A percentile compares a stretch with the other conserved stretches of the same genome.
Evolutionary conservation across 192 early-diverging fungal species (phyloP).

Genomic region (Coemansia guatemalensis): DNA sequence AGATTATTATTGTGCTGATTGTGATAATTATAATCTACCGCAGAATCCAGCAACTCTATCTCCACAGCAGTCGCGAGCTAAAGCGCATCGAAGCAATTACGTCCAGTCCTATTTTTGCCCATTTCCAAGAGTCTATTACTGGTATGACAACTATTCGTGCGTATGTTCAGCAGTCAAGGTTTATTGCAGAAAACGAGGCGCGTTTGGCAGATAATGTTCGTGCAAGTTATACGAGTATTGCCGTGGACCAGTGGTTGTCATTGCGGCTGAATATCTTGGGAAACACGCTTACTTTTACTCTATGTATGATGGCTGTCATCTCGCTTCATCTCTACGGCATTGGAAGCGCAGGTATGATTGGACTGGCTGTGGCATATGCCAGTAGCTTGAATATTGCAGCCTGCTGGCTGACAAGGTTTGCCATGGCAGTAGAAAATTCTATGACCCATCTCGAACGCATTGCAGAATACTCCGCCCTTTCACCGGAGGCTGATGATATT

Average conservation of each 20-base stretch:
- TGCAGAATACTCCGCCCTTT: constrained; percentile 78
- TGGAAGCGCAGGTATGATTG: constrained; percentile 71
- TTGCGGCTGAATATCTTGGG: constrained; percentile 81
- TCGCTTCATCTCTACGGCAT: constrained; percentile 57
- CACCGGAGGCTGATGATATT: no score
- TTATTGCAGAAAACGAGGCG: constrained; percentile 67
- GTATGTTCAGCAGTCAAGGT: constrained; percentile 58
- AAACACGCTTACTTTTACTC: constrained; percentile 74
- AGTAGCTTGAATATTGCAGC: constrained; percentile 79
- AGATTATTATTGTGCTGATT: constrained; percentile 54
- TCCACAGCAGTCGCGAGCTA: constrained; percentile 72
- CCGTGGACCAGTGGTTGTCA: constrained; percentile 67
- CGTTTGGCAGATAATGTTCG: constrained; percentile 78
- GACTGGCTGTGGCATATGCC: constrained; percentile 66
- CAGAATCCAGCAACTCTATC: constrained; percentile 56
- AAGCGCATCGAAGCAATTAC: constrained; percentile 76
- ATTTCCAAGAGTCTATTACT: constrained; percentile 60
- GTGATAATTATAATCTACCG: constrained; percentile 57
- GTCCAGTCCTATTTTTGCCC: constrained; percentile 68
- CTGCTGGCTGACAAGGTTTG: constrained; percentile 86
- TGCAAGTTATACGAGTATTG: constrained; percentile 75
- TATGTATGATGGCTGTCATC: constrained; percentile 69
- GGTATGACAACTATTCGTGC: constrained; percentile 69
- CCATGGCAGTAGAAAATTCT: constrained; percentile 68
- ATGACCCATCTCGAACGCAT: no score